Conservation (phyloP, 2,329 filamentous ascomycete genomes). For the Colletotrichum salicis region DNA sequence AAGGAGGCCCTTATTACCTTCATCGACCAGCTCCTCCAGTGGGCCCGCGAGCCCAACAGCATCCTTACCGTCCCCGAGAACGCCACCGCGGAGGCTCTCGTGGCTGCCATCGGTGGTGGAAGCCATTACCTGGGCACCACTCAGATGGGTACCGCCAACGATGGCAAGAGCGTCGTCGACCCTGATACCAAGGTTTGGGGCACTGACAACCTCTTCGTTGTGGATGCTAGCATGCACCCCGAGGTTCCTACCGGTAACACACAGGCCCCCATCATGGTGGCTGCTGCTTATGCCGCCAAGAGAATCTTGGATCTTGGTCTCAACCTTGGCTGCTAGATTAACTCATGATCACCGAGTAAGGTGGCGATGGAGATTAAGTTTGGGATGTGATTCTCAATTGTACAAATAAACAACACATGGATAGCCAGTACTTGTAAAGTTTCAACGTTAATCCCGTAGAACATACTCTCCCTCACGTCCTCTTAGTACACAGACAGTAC, state of each 20-base stretch:
- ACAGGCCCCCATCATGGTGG: constrained; percentile 35
- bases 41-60: constrained; percentile 39
- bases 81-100: constrained; percentile 38
- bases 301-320: constrained; percentile 17
- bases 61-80: constrained; percentile 38
- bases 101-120: constrained; percentile 39
- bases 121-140: constrained; percentile 46
- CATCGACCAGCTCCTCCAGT: constrained; percentile 41
- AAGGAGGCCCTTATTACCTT: constrained; percentile 42
- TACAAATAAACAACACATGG: not conserved
- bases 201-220: constrained; percentile 44
- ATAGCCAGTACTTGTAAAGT: not conserved
- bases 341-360: not conserved
- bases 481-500: not conserved
- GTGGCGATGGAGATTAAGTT: not conserved
- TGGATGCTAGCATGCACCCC: constrained; percentile 46
- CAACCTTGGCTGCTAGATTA: not conserved
- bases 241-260: constrained; percentile 43
- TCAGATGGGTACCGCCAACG: constrained; percentile 44
- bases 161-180: constrained; percentile 46
- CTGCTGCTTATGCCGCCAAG: constrained; percentile 30
- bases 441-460: not conserved
- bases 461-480: not conserved
- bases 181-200: constrained; percentile 45
- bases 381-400: not conserved